phyloP scores from a whole-genome alignment of 306 rosid species.

The Cyclanthera cordifolia region DNA sequence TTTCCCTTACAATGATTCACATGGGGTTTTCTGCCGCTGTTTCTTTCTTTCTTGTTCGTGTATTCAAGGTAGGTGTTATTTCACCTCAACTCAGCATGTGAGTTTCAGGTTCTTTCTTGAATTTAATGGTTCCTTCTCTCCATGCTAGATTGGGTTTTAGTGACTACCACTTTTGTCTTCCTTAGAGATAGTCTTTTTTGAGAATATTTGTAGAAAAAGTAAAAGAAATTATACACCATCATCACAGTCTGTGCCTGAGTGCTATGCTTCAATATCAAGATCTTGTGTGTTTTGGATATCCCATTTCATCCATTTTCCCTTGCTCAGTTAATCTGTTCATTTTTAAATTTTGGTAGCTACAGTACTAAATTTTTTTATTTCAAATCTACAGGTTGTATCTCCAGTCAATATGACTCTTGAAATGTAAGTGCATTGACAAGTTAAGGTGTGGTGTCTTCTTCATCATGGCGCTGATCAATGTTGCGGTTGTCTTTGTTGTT shows the following conservation, averaged over 20 bases:
- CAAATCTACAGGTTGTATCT: conserved; percentile 62
- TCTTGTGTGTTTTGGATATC: background rate
- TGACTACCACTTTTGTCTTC: background rate
- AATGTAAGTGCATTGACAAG: conserved; percentile 47
- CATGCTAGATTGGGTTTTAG: background rate
- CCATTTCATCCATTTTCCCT: background rate
- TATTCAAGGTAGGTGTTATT: conserved; percentile 73
- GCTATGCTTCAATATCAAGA: background rate
- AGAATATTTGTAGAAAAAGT: background rate
- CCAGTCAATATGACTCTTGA: conserved; percentile 91
- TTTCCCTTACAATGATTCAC: conserved; percentile 92
- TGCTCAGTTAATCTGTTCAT: background rate
- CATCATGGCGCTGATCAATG: conserved; percentile 90
- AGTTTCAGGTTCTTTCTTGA: background rate
- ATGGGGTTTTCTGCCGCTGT: conserved; percentile 91
- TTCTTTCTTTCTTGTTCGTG: conserved; percentile 79
- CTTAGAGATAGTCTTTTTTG: background rate
- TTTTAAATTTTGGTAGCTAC: background rate
- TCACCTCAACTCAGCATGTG: background rate
- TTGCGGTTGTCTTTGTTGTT: conserved; percentile 45
- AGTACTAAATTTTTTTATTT: conserved; percentile 8
- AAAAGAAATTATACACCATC: background rate
- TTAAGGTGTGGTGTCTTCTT: conserved; percentile 33
- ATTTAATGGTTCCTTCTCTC: background rate
- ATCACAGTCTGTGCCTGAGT: background rate